phyloP scores from a whole-genome alignment of 2,329 filamentous ascomycete species.

The Xylaria sp. region DNA sequence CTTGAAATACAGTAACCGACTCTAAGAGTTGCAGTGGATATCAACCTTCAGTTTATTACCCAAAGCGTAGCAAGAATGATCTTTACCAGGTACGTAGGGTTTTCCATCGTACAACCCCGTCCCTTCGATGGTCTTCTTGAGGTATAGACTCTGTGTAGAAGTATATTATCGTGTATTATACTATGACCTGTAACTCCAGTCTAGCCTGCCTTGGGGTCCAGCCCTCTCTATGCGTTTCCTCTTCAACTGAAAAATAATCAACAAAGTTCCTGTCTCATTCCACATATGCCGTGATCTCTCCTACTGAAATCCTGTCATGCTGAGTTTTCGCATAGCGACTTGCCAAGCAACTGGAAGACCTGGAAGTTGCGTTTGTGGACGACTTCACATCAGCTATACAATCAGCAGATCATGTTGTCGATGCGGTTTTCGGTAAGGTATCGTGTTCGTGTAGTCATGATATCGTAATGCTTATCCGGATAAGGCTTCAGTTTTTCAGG shows the following conservation, averaged over 20 bases:
- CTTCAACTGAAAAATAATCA: not conserved
- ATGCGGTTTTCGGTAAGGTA: constrained; percentile 85
- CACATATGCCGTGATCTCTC: not conserved
- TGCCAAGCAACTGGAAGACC: constrained; percentile 82
- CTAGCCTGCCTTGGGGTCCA: constrained; percentile 7
- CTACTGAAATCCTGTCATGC: constrained; percentile 26
- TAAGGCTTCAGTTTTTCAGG: constrained; percentile 91
- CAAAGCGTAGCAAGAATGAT: constrained; percentile 89
- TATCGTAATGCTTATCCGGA: constrained; percentile 32
- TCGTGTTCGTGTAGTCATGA: constrained; percentile 28
- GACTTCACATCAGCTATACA: constrained; percentile 77
- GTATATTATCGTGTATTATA: constrained; percentile 16
- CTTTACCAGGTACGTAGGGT: constrained; percentile 75
- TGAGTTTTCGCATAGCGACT: constrained; percentile 68
- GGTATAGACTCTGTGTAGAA: not conserved
- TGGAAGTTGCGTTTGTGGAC: constrained; percentile 83
- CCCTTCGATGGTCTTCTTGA: not conserved
- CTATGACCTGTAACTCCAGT: constrained; percentile 6
- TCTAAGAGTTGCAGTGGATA: constrained; percentile 70
- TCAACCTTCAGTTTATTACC: constrained; percentile 87
- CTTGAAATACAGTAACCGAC: not conserved
- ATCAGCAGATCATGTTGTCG: constrained; percentile 82
- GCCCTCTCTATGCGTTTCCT: not conserved
- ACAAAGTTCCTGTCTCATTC: not conserved
- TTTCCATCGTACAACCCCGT: not conserved